Conservation (phyloP, 2,329 filamentous ascomycete genomes). For the Septoria linicola region DNA sequence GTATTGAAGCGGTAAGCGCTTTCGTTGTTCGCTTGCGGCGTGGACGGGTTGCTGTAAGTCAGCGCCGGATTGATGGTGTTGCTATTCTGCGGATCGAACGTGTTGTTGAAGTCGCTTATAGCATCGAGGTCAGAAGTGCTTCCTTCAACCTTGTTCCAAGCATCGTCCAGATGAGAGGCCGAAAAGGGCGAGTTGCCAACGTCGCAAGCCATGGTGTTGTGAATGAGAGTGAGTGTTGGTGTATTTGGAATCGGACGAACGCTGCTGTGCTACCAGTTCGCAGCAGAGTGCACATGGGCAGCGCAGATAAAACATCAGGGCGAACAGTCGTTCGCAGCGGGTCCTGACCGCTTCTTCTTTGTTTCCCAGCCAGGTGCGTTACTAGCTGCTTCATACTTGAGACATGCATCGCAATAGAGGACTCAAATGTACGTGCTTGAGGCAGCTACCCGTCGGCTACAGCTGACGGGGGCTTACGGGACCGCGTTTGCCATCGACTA, state of each 20-base stretch:
- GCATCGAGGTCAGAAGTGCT: slow-evolving; percentile 16
- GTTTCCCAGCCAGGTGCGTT: slow-evolving; percentile 5
- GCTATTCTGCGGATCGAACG: slow-evolving; percentile 11
- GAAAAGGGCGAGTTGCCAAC: slow-evolving; percentile 22
- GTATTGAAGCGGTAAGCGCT: slow-evolving; percentile 10
- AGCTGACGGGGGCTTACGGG: too few species aligned
- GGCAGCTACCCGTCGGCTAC: slow-evolving; percentile 20
- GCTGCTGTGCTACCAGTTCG: slow-evolving; percentile 22
- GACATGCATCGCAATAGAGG: slow-evolving; percentile 18
- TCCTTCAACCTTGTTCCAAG: slow-evolving; percentile 16
- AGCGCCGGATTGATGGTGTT: slow-evolving; percentile 20
- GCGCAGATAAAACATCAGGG: slow-evolving; percentile 17
- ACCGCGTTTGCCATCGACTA: slow-evolving; percentile 16
- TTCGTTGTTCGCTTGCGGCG: slow-evolving; percentile 9
- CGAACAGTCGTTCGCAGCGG: slow-evolving; percentile 30
- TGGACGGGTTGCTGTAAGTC: slow-evolving; percentile 16
- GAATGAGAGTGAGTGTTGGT: slow-evolving; percentile 1
- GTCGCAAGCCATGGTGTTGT: slow-evolving; percentile 23
- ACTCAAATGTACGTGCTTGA: slow-evolving; percentile 3
- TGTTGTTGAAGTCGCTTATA: slow-evolving; percentile 26
- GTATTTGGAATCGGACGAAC: slow-evolving; percentile 1
- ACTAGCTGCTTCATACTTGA: slow-evolving; percentile 24
- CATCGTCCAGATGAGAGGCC: slow-evolving; percentile 18
- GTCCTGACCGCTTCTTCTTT: slow-evolving; percentile 24
- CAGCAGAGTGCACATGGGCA: slow-evolving; percentile 14